Conservation (phyloP, 2,329 filamentous ascomycete genomes). For the Parascedosporium putredinis region DNA sequence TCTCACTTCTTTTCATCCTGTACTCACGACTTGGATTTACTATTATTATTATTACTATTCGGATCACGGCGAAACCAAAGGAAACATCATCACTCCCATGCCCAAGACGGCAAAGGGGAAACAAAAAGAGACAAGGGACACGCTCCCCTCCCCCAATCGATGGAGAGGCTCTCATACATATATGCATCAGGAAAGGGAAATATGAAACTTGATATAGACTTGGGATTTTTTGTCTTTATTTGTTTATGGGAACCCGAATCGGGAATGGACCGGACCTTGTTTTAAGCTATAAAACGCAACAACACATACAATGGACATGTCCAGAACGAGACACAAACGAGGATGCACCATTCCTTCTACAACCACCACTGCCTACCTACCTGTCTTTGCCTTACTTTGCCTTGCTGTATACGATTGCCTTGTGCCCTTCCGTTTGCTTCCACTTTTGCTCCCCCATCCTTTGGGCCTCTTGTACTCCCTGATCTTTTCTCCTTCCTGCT, state of each 20-base stretch:
- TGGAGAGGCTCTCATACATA: background rate
- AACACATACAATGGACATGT: background rate
- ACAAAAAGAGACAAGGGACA: too few relatives aligned
- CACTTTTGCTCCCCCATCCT: slow-evolving; percentile 9
- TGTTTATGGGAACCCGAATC: background rate
- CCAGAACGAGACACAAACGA: slow-evolving; percentile 2
- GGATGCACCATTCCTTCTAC: background rate
- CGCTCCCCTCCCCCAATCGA: background rate
- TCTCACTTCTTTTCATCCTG: too few relatives aligned
- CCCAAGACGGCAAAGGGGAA: background rate
- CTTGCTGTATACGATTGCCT: slow-evolving; percentile 4
- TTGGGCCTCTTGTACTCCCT: background rate
- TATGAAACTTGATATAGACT: slow-evolving; percentile 6
- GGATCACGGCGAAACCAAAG: background rate
- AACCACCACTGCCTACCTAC: slow-evolving; percentile 1
- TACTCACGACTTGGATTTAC: slow-evolving; percentile 6
- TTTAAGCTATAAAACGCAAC: background rate
- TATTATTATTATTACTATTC: slow-evolving; percentile 14
- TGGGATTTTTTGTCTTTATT: slow-evolving; percentile 3
- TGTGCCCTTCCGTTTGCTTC: slow-evolving; percentile 10
- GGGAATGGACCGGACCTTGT: background rate
- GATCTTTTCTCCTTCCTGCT: background rate
- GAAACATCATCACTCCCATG: slow-evolving; percentile 4
- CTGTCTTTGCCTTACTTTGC: slow-evolving; percentile 1
- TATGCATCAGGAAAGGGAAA: slow-evolving; percentile 5